These are phyloP conservation scores for Solanum peruvianum DNA, from an alignment of 257 asterid genomes.

Conservation along the genomic window DNA sequence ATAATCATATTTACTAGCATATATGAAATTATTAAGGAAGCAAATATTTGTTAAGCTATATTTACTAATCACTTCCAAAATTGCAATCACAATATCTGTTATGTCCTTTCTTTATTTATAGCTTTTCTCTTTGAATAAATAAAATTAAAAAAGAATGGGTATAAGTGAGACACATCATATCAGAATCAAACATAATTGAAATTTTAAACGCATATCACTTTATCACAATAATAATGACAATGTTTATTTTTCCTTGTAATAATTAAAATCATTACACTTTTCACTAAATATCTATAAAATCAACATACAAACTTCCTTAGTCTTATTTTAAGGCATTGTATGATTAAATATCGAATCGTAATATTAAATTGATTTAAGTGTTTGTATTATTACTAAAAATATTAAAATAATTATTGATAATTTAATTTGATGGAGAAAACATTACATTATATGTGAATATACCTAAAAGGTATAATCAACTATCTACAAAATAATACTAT, in stretches of 20 bases:
- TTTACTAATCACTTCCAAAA: neutral
- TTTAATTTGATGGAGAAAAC: neutral
- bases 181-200: neutral
- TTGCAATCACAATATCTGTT: neutral
- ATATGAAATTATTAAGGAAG: neutral
- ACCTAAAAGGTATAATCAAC: neutral
- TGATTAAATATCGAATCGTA: neutral
- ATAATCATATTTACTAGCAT: too few relatives aligned
- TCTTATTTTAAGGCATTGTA: neutral
- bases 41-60: neutral
- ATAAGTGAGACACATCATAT: neutral
- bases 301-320: neutral
- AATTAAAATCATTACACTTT: neutral
- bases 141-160: neutral
- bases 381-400: too few relatives aligned
- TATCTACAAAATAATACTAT: neutral
- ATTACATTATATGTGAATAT: neutral
- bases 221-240: neutral
- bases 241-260: neutral
- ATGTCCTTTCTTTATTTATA: neutral
- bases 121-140: neutral
- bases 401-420: neutral
- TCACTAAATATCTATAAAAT: neutral
- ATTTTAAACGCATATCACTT: neutral
- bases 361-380: too few relatives aligned